These are phyloP conservation scores for Cubamyces sp. DNA, from an alignment of 768 basidiomycete genomes.

Conservation along the genomic window DNA sequence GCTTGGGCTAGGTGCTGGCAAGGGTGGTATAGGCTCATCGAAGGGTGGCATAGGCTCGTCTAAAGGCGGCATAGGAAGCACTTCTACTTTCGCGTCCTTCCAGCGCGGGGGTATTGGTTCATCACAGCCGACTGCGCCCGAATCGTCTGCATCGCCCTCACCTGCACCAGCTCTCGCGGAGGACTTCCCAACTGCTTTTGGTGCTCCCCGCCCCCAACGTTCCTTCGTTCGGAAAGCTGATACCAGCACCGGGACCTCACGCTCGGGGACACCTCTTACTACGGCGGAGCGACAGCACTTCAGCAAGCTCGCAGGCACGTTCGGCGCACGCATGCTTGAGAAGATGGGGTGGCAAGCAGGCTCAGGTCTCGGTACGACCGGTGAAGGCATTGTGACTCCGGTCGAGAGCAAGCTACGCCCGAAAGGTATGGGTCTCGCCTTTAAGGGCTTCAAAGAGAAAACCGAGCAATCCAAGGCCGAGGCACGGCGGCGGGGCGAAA, in stretches of 20 bases:
- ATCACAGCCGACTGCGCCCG: conserved; percentile 36
- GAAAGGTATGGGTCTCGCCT: conserved; percentile 86
- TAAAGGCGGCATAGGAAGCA: conserved; percentile 39
- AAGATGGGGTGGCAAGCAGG: conserved; percentile 97
- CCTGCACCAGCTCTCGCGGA: conserved; percentile 46
- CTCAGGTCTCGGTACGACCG: conserved; percentile 71
- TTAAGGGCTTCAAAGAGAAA: conserved; percentile 86
- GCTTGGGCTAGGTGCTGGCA: conserved; percentile 44
- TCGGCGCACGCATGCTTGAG: conserved; percentile 87
- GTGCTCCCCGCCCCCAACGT: conserved; percentile 44
- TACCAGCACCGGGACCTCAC: conserved; percentile 36
- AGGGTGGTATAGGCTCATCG: conserved; percentile 38
- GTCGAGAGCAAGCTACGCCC: conserved; percentile 85
- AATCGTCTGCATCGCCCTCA: conserved; percentile 44
- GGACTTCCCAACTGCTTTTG: conserved; percentile 45
- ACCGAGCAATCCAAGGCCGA: conserved; percentile 85
- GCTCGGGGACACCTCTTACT: conserved; percentile 52
- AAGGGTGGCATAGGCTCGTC: conserved; percentile 49
- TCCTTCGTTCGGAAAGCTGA: conserved; percentile 60
- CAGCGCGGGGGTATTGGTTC: conserved; percentile 37
- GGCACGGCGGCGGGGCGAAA: conserved; percentile 73
- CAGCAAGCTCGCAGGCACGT: conserved; percentile 69
- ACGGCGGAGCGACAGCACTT: conserved; percentile 81
- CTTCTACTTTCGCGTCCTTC: conserved; percentile 37
- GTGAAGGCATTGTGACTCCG: conserved; percentile 86